Base-by-base conservation (phyloP, 805 yeast species). In the Kregervanrija fluxuum region DNA sequence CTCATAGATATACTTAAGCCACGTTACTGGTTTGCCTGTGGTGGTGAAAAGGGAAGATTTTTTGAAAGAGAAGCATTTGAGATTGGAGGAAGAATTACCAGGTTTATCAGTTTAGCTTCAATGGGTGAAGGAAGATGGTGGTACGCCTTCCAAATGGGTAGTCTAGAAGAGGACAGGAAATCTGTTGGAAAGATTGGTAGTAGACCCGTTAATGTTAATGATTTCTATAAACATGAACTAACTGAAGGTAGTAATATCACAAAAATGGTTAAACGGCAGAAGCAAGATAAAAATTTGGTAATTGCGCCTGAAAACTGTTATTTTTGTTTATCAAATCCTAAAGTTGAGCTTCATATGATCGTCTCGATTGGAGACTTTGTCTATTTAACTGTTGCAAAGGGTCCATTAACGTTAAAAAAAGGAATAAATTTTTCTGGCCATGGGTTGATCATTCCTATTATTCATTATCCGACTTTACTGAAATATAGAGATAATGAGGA, bases 311-410 rank as follows among this genome's bases (percentile, higher is more conserved):
- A 67, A 11, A 64, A 68, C 37, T 89, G 97, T 57, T 89, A 85
- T 63, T 86, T 89, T 56, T 89, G 96, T 59, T 71, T 89, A 14
- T 77, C 91, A 1, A 87, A 86, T 55, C 85, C 95, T 0, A 74
- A 80, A 11, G 71, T 85, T 6, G 90, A 83, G 51, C 70, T 85
- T 2, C 95, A 88, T 60, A 79, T 90, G 83, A 77, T 89, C 11
- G 71, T 88, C 1, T 76, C 93, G 0, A 82, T 90, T 42, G 91
- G 86, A 0, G 72, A 73, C 11, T 67, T 69, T 38, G 65, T 79
- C 0, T 89, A 88, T 58, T 41, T 89, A 46, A 82, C 96, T 0
- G 70, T 81, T 12, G 95, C 95, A 0, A 88, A 85, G 56, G 97
- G 97, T 0, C 96, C 97, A 0, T 62, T 89, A 14, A 76, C 85